phyloP scores from a whole-genome alignment of 2,329 filamentous ascomycete genomes.

The Fulvia fulva region DNA sequence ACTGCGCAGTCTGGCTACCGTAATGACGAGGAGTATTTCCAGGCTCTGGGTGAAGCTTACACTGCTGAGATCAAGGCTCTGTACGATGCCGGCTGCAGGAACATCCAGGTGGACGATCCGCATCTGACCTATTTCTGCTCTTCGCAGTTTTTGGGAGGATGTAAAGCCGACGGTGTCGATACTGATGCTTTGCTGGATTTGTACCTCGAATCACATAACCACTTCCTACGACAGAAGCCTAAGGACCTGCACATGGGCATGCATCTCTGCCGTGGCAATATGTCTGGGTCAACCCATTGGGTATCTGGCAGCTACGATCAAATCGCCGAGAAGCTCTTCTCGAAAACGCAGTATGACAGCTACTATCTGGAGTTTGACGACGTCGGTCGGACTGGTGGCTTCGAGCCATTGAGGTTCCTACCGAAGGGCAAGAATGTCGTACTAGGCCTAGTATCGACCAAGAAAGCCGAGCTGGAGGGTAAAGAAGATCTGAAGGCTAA shows the following conservation, averaged over 20 bases:
- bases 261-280: conserved; percentile 29
- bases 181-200: conserved; percentile 21
- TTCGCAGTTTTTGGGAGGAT: conserved; percentile 22
- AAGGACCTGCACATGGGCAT: conserved; percentile 24
- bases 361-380: conserved; percentile 34
- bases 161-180: conserved; percentile 21
- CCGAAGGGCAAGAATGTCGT: conserved; percentile 33
- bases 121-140: conserved; percentile 28
- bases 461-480: conserved; percentile 29
- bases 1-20: conserved; percentile 22
- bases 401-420: conserved; percentile 29
- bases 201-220: conserved; percentile 24
- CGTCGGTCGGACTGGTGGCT: conserved; percentile 29
- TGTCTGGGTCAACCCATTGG: conserved; percentile 19
- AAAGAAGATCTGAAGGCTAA: conserved; percentile 21
- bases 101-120: conserved; percentile 27
- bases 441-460: conserved; percentile 32
- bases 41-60: conserved; percentile 24
- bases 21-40: conserved; percentile 27
- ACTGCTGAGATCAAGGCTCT: conserved; percentile 21
- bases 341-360: conserved; percentile 24
- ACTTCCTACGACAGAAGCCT: conserved; percentile 15
- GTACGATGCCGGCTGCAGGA: conserved; percentile 23
- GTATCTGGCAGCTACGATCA: conserved; percentile 26
- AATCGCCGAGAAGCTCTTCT: conserved; percentile 30